Conservation (phyloP, 2,329 filamentous ascomycete species). For the Leptographium lundbergii region DNA sequence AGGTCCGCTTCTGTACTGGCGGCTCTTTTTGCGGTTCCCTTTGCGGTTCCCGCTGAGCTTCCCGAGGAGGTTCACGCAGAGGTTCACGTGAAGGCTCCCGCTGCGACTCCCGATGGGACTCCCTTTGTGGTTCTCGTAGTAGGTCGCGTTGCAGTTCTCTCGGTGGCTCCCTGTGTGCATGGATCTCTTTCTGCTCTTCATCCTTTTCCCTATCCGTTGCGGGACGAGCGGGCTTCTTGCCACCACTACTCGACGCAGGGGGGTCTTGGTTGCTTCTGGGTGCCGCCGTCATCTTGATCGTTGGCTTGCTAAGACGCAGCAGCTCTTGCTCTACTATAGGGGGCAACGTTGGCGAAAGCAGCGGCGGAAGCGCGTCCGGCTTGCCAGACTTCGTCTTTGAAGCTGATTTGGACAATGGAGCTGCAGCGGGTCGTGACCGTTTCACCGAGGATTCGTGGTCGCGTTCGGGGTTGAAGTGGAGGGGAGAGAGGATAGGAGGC, state of each 20-base stretch:
- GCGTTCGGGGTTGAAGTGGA: slow-evolving; percentile 1
- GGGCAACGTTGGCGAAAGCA: slow-evolving; percentile 45
- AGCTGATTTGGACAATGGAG: slow-evolving; percentile 10
- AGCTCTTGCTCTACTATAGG: slow-evolving; percentile 36
- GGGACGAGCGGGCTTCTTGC: slow-evolving; percentile 22
- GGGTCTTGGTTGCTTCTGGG: slow-evolving; percentile 16
- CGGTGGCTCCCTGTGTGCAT: background rate
- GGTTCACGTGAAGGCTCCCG: slow-evolving; percentile 9
- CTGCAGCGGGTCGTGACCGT: slow-evolving; percentile 11
- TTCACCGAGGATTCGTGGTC: slow-evolving; percentile 6
- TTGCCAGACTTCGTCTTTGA: slow-evolving; percentile 15
- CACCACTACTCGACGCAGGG: slow-evolving; percentile 20
- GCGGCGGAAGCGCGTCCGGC: slow-evolving; percentile 29
- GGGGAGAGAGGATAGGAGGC: slow-evolving; percentile 1
- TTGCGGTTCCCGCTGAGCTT: background rate
- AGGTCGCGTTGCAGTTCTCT: background rate
- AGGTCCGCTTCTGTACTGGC: background rate
- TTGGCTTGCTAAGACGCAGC: slow-evolving; percentile 21
- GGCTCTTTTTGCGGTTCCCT: background rate
- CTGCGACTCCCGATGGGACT: background rate
- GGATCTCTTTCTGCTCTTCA: background rate
- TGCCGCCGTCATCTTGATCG: slow-evolving; percentile 12
- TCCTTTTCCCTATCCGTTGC: slow-evolving; percentile 11
- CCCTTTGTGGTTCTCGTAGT: background rate
- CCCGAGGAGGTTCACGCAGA: background rate